Conservation (phyloP, 2,329 filamentous ascomycete species). For the Cladosporium halotolerans region DNA sequence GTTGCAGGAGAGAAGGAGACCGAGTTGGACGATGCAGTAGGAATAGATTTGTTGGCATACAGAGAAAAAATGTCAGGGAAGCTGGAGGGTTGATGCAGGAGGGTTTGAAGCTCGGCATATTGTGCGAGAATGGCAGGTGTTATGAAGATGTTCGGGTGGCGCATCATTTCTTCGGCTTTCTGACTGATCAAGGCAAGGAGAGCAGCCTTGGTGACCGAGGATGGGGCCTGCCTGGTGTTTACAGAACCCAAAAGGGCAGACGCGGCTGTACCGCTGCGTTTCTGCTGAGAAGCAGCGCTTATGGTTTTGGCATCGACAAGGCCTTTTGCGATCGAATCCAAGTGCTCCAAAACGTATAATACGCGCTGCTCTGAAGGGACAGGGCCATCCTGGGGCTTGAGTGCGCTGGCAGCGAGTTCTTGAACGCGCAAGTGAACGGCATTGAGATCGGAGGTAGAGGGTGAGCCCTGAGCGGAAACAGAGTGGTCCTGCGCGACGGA, state of each 20-base stretch:
- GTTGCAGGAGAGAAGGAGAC: constrained; percentile 58
- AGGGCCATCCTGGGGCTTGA: constrained; percentile 19
- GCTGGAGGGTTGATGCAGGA: constrained; percentile 65
- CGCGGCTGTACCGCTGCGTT: constrained; percentile 37
- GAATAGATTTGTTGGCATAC: constrained; percentile 76
- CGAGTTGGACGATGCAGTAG: constrained; percentile 43
- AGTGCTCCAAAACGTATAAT: constrained; percentile 29
- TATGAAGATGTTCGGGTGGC: constrained; percentile 72
- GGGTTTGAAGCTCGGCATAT: constrained; percentile 72
- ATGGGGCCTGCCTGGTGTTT: constrained; percentile 29
- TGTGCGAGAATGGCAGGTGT: constrained; percentile 62
- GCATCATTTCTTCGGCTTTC: constrained; percentile 62
- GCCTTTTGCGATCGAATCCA: constrained; percentile 22
- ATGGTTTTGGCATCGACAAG: constrained; percentile 20
- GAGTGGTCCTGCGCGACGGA: too few relatives aligned
- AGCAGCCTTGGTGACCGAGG: constrained; percentile 31
- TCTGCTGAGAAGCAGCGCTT: constrained; percentile 4
- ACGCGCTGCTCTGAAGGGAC: constrained; percentile 26
- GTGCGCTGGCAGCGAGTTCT: constrained; percentile 21
- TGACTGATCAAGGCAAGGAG: constrained; percentile 42
- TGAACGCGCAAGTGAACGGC: constrained; percentile 24
- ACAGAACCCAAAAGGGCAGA: constrained; percentile 49
- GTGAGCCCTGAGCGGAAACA: too few relatives aligned
- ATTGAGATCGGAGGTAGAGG: constrained; percentile 13
- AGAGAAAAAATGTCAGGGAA: constrained; percentile 74